These are phyloP conservation scores for Ichthyophonus hoferi DNA, from an alignment of 208 protist species.

Conservation along the genomic window DNA sequence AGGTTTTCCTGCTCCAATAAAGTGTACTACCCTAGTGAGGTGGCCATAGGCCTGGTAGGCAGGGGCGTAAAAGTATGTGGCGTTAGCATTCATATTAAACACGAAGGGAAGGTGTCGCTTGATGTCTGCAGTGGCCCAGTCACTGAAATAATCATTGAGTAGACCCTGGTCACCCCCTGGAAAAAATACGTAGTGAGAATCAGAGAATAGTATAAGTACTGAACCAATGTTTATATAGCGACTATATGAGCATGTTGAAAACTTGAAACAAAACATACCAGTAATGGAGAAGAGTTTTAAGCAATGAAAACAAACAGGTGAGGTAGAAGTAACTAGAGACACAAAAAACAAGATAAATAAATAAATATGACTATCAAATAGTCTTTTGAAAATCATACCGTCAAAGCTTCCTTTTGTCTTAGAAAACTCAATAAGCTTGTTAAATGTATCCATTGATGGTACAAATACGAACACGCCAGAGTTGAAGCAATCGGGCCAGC, in stretches of 20 bases:
- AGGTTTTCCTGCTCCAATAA: conserved; percentile 29
- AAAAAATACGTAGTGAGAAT: background rate
- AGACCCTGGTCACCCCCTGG: conserved; percentile 51
- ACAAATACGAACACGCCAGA: conserved; percentile 50
- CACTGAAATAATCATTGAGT: conserved; percentile 37
- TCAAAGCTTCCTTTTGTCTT: conserved; percentile 24
- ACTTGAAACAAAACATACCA: background rate
- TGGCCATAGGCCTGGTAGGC: background rate
- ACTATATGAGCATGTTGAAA: too few relatives aligned
- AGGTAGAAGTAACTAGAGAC: too few relatives aligned
- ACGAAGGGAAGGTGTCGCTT: conserved; percentile 36
- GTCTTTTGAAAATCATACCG: conserved; percentile 31
- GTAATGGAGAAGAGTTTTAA: background rate
- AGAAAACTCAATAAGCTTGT: background rate
- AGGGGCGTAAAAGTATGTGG: conserved; percentile 36
- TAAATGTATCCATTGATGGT: conserved; percentile 28
- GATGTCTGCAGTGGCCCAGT: conserved; percentile 31
- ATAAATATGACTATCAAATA: too few relatives aligned
- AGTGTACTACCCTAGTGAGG: background rate
- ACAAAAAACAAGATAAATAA: too few relatives aligned
- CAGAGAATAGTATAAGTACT: too few relatives aligned
- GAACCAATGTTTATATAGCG: too few relatives aligned
- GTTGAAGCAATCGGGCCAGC: conserved; percentile 56
- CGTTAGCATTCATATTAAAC: conserved; percentile 48
- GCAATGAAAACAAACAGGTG: too few relatives aligned